phyloP scores from a whole-genome alignment of 495 filamentous ascomycete species.

The Podospora pseudocomata region DNA sequence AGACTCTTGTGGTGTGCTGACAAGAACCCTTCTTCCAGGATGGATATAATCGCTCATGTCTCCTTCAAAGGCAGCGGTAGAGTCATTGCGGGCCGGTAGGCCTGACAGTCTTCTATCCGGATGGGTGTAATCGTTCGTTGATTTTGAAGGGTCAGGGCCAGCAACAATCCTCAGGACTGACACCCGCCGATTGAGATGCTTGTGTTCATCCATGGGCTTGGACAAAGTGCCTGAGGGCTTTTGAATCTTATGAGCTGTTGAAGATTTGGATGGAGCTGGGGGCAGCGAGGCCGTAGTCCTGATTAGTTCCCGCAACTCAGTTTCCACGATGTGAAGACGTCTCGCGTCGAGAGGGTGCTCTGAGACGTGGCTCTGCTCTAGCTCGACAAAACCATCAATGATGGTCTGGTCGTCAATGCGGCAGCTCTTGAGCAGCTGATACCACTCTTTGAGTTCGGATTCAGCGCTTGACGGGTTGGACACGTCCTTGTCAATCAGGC shows the following conservation, averaged over 20 bases:
- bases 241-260: neutral
- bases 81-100: neutral
- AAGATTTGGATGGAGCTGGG: neutral
- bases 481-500: constrained; percentile 26
- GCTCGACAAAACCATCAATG: constrained; percentile 26
- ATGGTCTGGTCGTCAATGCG: constrained; percentile 19
- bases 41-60: neutral
- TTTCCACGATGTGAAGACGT: constrained; percentile 26
- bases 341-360: constrained; percentile 22
- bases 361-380: constrained; percentile 21
- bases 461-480: constrained; percentile 22
- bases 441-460: constrained; percentile 19
- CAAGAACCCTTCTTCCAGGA: neutral
- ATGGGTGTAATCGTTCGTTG: neutral
- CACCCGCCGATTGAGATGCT: neutral
- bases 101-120: neutral
- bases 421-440: constrained; percentile 8
- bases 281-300: neutral
- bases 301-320: constrained; percentile 20
- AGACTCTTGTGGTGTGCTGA: neutral
- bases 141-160: neutral
- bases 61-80: neutral
- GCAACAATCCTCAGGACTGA: neutral
- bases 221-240: neutral
- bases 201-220: neutral